Evolutionary conservation across 2,329 filamentous ascomycete species (phyloP).

Genomic region (Paracorniculantispora psalliotae): DNA sequence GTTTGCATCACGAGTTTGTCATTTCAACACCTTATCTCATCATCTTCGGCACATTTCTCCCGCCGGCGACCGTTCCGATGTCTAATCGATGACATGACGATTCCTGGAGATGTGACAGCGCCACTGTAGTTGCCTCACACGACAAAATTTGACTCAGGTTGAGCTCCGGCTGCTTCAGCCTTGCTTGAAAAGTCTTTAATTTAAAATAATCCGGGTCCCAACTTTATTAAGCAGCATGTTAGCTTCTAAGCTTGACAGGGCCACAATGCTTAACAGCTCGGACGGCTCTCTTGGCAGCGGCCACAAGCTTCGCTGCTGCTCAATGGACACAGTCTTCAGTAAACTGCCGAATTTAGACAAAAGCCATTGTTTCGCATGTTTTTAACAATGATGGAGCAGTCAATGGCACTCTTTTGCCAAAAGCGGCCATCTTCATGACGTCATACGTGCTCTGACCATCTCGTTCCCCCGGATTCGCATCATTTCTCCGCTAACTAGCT

Average conservation of each 20-base stretch:
- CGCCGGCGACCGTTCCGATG: neutral
- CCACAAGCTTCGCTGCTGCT: neutral
- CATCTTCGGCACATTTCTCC: neutral
- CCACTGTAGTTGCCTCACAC: neutral
- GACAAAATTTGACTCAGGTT: too few relatives aligned
- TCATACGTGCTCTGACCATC: neutral
- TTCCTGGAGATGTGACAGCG: neutral
- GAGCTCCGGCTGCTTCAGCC: too few relatives aligned
- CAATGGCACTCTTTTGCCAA: neutral
- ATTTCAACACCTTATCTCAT: neutral
- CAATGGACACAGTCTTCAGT: too few relatives aligned
- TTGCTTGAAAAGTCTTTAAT: too few relatives aligned
- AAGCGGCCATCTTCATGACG: neutral
- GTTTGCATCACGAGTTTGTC: neutral
- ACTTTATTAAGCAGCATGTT: too few relatives aligned
- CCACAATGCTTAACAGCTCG: too few relatives aligned
- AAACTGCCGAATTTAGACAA: too few relatives aligned
- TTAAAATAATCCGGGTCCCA: too few relatives aligned
- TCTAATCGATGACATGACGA: too few relatives aligned
- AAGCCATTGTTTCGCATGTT: neutral
- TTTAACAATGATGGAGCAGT: neutral
- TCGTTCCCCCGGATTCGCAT: neutral
- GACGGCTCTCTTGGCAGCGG: too few relatives aligned
- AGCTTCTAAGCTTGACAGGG: too few relatives aligned
- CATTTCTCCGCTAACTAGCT: neutral